These are phyloP conservation scores for Byssochlamys sp. DNA, from an alignment of 2,329 filamentous ascomycete species.

Conservation along the genomic window DNA sequence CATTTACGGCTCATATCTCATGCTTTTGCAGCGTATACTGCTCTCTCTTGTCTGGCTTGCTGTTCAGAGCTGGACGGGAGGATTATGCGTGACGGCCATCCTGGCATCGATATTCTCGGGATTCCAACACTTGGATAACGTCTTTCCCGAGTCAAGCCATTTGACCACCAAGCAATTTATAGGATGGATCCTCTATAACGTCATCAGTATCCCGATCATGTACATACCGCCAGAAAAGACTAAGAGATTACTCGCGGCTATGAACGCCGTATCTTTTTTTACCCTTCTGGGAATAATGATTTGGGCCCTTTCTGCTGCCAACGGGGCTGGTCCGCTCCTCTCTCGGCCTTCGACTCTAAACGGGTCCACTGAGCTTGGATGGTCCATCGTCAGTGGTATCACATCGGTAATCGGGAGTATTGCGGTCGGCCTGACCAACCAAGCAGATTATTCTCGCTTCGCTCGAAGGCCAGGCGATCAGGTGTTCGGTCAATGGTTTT, in stretches of 20 bases:
- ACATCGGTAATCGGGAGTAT: slow-evolving; percentile 37
- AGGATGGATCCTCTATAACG: slow-evolving; percentile 28
- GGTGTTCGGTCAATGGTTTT: slow-evolving; percentile 34
- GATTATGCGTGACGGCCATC: slow-evolving; percentile 23
- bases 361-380: slow-evolving; percentile 19
- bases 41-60: slow-evolving; percentile 34
- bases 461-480: slow-evolving; percentile 30
- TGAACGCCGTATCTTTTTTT: slow-evolving; percentile 17
- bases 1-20: slow-evolving; percentile 32
- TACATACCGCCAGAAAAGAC: slow-evolving; percentile 34
- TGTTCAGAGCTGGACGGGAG: slow-evolving; percentile 31
- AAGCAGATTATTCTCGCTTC: slow-evolving; percentile 39
- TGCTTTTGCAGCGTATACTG: slow-evolving; percentile 33
- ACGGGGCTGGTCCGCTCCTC: slow-evolving; percentile 22
- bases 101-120: slow-evolving; percentile 24
- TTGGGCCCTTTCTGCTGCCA: slow-evolving; percentile 26
- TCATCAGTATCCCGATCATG: slow-evolving; percentile 33
- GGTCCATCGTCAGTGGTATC: slow-evolving; percentile 31
- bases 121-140: slow-evolving; percentile 27
- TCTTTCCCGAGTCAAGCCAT: slow-evolving; percentile 20
- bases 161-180: slow-evolving; percentile 29
- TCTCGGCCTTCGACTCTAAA: slow-evolving; percentile 4
- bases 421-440: slow-evolving; percentile 38
- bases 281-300: slow-evolving; percentile 18
- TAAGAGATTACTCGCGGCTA: slow-evolving; percentile 15